Evolutionary conservation across 2,329 filamentous ascomycete species (phyloP).

Genomic region (Ceratocystis smalleyi): DNA sequence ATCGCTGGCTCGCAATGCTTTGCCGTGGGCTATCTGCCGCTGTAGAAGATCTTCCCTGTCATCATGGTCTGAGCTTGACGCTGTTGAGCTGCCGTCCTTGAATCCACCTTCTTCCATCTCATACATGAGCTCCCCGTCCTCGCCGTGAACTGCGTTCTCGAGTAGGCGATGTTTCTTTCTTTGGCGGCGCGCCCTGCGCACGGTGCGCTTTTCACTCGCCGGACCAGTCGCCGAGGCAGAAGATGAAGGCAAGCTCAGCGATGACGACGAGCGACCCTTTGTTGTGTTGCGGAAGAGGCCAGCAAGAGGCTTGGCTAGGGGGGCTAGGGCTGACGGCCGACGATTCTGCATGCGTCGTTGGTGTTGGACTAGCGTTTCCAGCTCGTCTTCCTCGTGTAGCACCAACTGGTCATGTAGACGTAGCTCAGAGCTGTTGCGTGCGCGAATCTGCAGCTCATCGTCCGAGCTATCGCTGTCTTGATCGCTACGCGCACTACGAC

Average conservation of each 20-base stretch:
- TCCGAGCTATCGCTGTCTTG: slow-evolving; percentile 66
- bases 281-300: background rate
- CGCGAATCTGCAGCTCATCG: slow-evolving; percentile 49
- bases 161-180: slow-evolving; percentile 39
- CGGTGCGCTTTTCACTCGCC: slow-evolving; percentile 33
- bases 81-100: slow-evolving; percentile 49
- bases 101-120: slow-evolving; percentile 75
- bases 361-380: slow-evolving; percentile 42
- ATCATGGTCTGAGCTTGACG: slow-evolving; percentile 45
- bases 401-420: slow-evolving; percentile 54
- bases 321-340: slow-evolving; percentile 32
- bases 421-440: slow-evolving; percentile 54
- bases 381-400: slow-evolving; percentile 60
- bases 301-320: slow-evolving; percentile 33
- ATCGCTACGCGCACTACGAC: slow-evolving; percentile 50
- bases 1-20: background rate
- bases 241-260: background rate
- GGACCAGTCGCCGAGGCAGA: background rate
- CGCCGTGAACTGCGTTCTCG: slow-evolving; percentile 42
- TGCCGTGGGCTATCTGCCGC: slow-evolving; percentile 33
- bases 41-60: slow-evolving; percentile 44
- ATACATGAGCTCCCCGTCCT: slow-evolving; percentile 67
- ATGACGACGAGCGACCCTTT: background rate
- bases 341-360: slow-evolving; percentile 31
- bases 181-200: slow-evolving; percentile 34